These are phyloP conservation scores for Pseudohalonectria lignicola DNA, from an alignment of 2,329 filamentous ascomycete genomes.

Conservation along the genomic window DNA sequence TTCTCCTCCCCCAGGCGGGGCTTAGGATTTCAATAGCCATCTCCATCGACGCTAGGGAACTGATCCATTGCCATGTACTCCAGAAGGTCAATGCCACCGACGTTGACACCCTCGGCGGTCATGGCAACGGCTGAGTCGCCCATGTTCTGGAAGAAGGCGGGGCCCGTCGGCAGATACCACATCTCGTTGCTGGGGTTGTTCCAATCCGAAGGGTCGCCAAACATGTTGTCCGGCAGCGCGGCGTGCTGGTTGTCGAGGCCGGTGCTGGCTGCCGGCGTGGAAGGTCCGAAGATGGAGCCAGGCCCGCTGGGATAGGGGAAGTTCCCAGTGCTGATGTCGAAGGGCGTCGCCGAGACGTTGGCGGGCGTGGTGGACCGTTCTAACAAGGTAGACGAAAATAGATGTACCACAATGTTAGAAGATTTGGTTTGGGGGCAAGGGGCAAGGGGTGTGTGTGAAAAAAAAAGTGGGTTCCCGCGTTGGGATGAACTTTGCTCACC, in stretches of 20 bases:
- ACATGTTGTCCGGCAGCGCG: conserved; percentile 23
- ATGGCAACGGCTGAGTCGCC: conserved; percentile 51
- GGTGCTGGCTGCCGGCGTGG: conserved; percentile 27
- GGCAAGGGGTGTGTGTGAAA: too few species aligned
- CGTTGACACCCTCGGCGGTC: conserved; percentile 56
- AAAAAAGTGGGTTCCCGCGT: too few species aligned
- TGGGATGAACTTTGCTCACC: too few species aligned
- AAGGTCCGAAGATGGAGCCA: conserved; percentile 35
- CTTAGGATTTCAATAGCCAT: too few species aligned
- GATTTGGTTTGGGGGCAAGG: too few species aligned
- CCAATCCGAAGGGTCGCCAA: conserved; percentile 38
- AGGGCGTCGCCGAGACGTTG: conserved; percentile 53
- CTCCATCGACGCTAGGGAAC: conserved; percentile 3
- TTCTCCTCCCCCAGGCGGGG: too few species aligned
- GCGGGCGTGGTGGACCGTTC: conserved; percentile 31
- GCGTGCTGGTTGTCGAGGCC: conserved; percentile 15
- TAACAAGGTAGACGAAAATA: conserved; percentile 6
- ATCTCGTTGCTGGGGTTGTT: conserved; percentile 39
- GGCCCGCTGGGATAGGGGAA: conserved; percentile 41
- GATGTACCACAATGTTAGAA: too few species aligned
- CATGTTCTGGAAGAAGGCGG: conserved; percentile 55
- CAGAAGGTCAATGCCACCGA: conserved; percentile 54
- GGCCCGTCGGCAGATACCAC: conserved; percentile 56
- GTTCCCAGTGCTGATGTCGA: conserved; percentile 41
- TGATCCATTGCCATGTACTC: conserved; percentile 58